phyloP scores from a whole-genome alignment of 108 stramenopile species.

The Skeletonema tropicum region DNA sequence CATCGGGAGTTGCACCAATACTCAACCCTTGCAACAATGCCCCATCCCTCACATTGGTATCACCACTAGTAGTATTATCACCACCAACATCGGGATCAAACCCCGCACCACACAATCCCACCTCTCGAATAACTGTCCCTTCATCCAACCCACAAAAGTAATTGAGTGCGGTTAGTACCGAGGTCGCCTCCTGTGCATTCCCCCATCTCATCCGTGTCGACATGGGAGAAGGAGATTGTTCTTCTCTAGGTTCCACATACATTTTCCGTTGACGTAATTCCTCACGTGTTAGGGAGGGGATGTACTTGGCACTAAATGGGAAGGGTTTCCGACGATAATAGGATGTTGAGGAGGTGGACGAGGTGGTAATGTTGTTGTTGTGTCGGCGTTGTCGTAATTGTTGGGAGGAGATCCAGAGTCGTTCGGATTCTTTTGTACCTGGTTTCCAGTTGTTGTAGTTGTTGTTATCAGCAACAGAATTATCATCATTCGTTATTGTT shows the following conservation, averaged over 20 bases:
- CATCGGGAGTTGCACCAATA: slow-evolving; percentile 88
- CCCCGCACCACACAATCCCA: slow-evolving; percentile 88
- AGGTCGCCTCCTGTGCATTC: slow-evolving; percentile 83
- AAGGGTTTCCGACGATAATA: slow-evolving; percentile 16
- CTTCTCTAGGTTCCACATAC: slow-evolving; percentile 15
- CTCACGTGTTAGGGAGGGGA: slow-evolving; percentile 45
- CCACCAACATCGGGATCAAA: slow-evolving; percentile 22
- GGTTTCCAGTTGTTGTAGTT: slow-evolving; percentile 20
- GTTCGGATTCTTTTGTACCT: slow-evolving; percentile 22
- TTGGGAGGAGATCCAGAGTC: slow-evolving; percentile 26
- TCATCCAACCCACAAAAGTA: slow-evolving; percentile 65
- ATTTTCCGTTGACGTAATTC: slow-evolving; percentile 35
- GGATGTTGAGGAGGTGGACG: not conserved
- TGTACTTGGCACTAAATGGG: slow-evolving; percentile 75
- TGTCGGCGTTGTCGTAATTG: slow-evolving; percentile 8
- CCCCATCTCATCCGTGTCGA: slow-evolving; percentile 84
- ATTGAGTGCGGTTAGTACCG: slow-evolving; percentile 82
- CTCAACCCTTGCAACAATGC: slow-evolving; percentile 42
- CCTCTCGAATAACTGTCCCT: slow-evolving; percentile 58
- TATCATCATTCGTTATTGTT: not conserved
- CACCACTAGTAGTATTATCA: not conserved
- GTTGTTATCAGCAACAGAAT: not conserved
- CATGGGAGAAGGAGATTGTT: slow-evolving; percentile 24
- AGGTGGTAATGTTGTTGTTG: not conserved
- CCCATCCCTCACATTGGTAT: slow-evolving; percentile 2